phyloP scores from a whole-genome alignment of 1,139 yeast species.

The Yamadazyma siamensis region DNA sequence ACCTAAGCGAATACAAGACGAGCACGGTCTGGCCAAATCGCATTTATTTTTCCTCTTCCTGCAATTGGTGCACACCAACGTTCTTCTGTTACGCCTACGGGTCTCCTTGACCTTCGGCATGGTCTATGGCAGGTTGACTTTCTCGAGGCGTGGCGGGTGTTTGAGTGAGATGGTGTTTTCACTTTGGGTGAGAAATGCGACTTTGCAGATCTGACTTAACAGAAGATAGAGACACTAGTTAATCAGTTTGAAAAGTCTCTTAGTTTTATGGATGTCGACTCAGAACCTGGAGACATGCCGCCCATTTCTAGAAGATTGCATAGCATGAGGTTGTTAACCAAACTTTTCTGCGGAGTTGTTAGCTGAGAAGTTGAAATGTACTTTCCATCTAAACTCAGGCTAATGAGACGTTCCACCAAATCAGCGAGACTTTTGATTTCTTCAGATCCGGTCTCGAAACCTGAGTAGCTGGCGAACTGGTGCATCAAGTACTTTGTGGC shows the following conservation, averaged over 20 bases:
- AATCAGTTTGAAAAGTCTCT: conserved; percentile 1
- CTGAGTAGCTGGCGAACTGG: conserved; percentile 1
- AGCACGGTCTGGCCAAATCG: conserved; percentile 31
- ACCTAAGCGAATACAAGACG: conserved; percentile 23
- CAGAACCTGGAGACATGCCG: no score
- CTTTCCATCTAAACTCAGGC: conserved; percentile 1
- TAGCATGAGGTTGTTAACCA: conserved; percentile 10
- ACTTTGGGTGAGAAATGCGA: no score
- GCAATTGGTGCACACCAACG: conserved; percentile 25
- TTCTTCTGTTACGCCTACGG: conserved; percentile 20
- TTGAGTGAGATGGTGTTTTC: no score
- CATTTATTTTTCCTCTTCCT: conserved; percentile 32
- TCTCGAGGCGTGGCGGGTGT: no score
- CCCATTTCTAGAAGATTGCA: conserved; percentile 7
- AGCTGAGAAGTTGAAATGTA: conserved; percentile 4
- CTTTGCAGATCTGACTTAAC: no score
- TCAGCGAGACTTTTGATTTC: conserved; percentile 1
- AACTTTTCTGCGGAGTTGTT: conserved; percentile 3
- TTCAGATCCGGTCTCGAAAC: background rate
- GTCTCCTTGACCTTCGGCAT: no score
- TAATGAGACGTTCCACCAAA: conserved; percentile 3
- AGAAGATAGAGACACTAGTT: no score
- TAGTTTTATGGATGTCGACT: background rate
- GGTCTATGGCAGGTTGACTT: no score
- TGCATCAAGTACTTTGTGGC: no score